phyloP scores from a whole-genome alignment of 176 grass and related monocot species.

The Calamus simplicifolius region DNA sequence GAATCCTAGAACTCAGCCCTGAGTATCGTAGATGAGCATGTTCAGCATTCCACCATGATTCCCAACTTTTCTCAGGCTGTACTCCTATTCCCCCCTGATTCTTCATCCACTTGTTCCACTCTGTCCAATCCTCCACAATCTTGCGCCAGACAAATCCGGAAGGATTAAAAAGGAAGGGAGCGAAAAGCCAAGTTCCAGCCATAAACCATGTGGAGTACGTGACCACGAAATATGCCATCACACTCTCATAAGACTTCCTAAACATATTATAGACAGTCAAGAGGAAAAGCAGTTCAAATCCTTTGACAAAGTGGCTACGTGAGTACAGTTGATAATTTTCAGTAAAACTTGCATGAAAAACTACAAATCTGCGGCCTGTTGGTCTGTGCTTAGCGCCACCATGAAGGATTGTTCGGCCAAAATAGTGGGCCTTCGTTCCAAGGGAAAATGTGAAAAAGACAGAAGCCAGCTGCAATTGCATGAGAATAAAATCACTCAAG shows the following conservation, averaged over 20 bases:
- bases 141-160: slow-evolving; percentile 82
- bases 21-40: slow-evolving; percentile 79
- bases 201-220: slow-evolving; percentile 97
- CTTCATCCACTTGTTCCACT: slow-evolving; percentile 91
- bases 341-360: slow-evolving; percentile 80
- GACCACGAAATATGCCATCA: slow-evolving; percentile 60
- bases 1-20: slow-evolving; percentile 58
- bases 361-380: slow-evolving; percentile 88
- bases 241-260: slow-evolving; percentile 56
- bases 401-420: slow-evolving; percentile 87
- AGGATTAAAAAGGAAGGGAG: slow-evolving; percentile 93
- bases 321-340: slow-evolving; percentile 96
- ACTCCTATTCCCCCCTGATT: slow-evolving; percentile 83
- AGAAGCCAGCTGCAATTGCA: slow-evolving; percentile 89
- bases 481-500: slow-evolving; percentile 88
- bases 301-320: slow-evolving; percentile 90
- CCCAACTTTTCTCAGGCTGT: slow-evolving; percentile 90
- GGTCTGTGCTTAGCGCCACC: slow-evolving; percentile 82
- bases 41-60: slow-evolving; percentile 93
- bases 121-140: slow-evolving; percentile 85
- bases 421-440: slow-evolving; percentile 92
- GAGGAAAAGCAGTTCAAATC: slow-evolving; percentile 83
- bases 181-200: slow-evolving; percentile 81
- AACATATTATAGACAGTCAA: slow-evolving; percentile 79
- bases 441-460: slow-evolving; percentile 98